Base-by-base conservation (phyloP, 257 asterid species). In the Solanum tacnaense region DNA sequence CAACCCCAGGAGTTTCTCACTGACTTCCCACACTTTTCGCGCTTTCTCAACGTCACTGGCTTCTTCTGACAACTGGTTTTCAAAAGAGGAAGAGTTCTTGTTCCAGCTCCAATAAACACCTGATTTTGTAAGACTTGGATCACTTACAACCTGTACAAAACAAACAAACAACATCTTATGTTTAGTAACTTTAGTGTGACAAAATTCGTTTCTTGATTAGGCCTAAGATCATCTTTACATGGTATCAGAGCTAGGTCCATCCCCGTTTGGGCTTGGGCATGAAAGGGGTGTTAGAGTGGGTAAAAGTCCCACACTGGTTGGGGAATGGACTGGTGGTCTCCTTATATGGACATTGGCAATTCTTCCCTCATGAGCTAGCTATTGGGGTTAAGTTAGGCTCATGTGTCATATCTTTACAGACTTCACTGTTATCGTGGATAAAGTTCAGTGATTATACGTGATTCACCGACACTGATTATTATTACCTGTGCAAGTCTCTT, bases 71-170 rank as follows among this genome's bases (percentile, higher is more conserved):
- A 96, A 21, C 91, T 94, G 98, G 87, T 96, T 96, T 91, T 94
- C 97, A 12, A 96, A 96, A 1, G 98, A 95, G 71, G 99, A 93
- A 0, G 99, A 96, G 87, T 93, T 91, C 90, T 95, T 94, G 92
- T 96, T 96, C 99, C 99, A 96, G 94, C 99, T 96, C 99, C 99
- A 96, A 84, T 96, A 96, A 1, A 96, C 99, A 13, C 99, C 99
- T 7, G 99, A 96, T 91, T 96, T 96, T 18, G 98, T 93, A 91
- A 96, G 88, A 92, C 98, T 96, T 81, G 98, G 98, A 89, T 96
- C 99, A 23, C 96, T 93, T 41, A 96, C 98, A 56, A 96, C 99
- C 98, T 96, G 92, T 46, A 16, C 13, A 89, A 39, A 16, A 67
- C 13, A 7, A 84, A 46, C 13, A 18, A 16, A 31, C 85, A 7